Evolutionary conservation across 179 eudicot genomes (phyloP).

Genomic region (Beta macrorhiza): DNA sequence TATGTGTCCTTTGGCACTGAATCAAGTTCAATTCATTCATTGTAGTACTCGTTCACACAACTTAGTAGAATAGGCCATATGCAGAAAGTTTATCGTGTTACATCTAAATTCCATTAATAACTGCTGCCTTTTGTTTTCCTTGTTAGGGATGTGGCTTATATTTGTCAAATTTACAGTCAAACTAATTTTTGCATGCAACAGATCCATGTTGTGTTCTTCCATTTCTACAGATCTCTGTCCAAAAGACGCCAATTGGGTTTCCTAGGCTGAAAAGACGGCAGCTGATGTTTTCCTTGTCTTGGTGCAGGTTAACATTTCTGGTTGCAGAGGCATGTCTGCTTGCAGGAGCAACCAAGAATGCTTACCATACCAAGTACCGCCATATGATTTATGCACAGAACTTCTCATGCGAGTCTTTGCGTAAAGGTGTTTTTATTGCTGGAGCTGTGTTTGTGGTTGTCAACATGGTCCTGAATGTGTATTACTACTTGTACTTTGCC

Average conservation of each 20-base stretch:
- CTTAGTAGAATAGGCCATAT: neutral
- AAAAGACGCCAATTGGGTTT: neutral
- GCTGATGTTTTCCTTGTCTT: neutral
- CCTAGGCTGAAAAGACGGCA: too few species aligned
- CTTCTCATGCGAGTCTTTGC: slow-evolving; percentile 74
- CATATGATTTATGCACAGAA: slow-evolving; percentile 56
- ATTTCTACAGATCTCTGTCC: neutral
- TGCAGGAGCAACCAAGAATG: slow-evolving; percentile 81
- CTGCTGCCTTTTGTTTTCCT: neutral
- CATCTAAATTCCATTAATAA: neutral
- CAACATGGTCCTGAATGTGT: slow-evolving; percentile 77
- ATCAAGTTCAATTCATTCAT: neutral
- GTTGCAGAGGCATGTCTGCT: slow-evolving; percentile 79
- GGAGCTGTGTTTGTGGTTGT: slow-evolving; percentile 88
- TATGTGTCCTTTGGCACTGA: neutral
- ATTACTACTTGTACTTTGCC: slow-evolving; percentile 83
- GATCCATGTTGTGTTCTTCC: neutral
- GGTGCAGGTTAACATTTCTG: slow-evolving; percentile 66
- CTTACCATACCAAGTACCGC: slow-evolving; percentile 76
- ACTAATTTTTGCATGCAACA: neutral
- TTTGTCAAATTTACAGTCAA: neutral
- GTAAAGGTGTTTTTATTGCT: slow-evolving; percentile 89
- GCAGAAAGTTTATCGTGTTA: neutral
- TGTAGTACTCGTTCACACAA: neutral
- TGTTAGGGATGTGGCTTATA: neutral